Percentiles rank a stretch among this genome's conserved stretches.
Evolutionary conservation across 2,329 filamentous ascomycete species (phyloP).

Genomic region (Blastomyces emzantsi): DNA sequence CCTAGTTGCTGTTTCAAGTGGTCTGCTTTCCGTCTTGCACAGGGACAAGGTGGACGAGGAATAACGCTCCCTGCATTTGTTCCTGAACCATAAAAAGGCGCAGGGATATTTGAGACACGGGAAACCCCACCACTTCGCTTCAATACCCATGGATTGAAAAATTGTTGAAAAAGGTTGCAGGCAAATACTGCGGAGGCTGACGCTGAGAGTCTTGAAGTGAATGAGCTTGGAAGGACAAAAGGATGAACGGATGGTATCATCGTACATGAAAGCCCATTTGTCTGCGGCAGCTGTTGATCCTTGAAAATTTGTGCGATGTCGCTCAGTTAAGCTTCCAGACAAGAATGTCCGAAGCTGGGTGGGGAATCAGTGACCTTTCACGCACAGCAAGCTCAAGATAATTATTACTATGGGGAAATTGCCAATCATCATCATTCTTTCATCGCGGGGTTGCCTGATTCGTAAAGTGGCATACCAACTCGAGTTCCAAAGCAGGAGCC

Average conservation of each 20-base stretch:
- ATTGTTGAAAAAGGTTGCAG: background rate
- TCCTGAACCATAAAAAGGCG: background rate
- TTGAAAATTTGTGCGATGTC: background rate
- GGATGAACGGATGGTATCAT: background rate
- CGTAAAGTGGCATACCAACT: background rate
- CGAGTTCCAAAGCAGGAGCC: background rate
- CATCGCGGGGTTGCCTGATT: background rate
- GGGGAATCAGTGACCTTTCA: too few relatives aligned
- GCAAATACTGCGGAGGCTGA: background rate
- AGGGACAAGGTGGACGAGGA: background rate
- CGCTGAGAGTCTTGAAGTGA: background rate
- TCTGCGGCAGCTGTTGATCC: too few relatives aligned
- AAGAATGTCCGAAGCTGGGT: background rate
- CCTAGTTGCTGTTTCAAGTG: constrained; percentile 1
- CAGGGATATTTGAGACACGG: background rate
- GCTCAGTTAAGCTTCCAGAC: background rate
- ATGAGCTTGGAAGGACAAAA: background rate
- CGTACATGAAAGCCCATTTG: too few relatives aligned
- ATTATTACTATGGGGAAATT: background rate
- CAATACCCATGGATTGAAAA: background rate
- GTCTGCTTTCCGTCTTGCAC: background rate
- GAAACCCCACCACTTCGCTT: background rate
- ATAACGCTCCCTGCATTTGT: background rate
- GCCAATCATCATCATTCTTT: background rate
- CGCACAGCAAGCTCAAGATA: background rate